These are phyloP conservation scores for Oryza longistaminata DNA, from an alignment of 176 grass and related monocot species.

Conservation along the genomic window DNA sequence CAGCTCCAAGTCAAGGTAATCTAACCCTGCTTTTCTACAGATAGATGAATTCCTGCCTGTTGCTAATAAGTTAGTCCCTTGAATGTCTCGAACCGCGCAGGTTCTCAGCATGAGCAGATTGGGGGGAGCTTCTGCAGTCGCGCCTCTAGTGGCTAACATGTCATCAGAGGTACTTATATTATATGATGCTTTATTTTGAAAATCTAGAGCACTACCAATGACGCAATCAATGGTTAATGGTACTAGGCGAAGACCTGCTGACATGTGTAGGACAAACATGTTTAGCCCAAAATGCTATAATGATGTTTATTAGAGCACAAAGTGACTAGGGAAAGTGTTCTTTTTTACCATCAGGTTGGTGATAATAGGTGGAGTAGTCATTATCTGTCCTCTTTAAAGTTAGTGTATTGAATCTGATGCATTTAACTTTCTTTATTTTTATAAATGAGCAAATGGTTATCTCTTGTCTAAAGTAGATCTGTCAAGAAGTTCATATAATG, in stretches of 20 bases:
- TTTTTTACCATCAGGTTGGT: slow-evolving; percentile 40
- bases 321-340: slow-evolving; percentile 9
- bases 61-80: neutral
- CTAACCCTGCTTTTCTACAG: slow-evolving; percentile 23
- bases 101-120: slow-evolving; percentile 96
- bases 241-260: slow-evolving; percentile 9
- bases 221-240: neutral
- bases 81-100: slow-evolving; percentile 36
- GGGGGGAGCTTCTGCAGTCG: slow-evolving; percentile 76
- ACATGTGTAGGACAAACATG: slow-evolving; percentile 19
- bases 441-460: slow-evolving; percentile 32
- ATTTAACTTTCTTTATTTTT: slow-evolving; percentile 32
- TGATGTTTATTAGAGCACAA: slow-evolving; percentile 21
- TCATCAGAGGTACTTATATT: slow-evolving; percentile 68
- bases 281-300: slow-evolving; percentile 31
- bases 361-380: slow-evolving; percentile 34
- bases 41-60: neutral
- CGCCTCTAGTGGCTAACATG: slow-evolving; percentile 66
- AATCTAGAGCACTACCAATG: slow-evolving; percentile 4
- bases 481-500: slow-evolving; percentile 15
- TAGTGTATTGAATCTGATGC: slow-evolving; percentile 30
- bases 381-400: slow-evolving; percentile 40
- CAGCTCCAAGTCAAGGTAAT: slow-evolving; percentile 98
- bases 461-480: slow-evolving; percentile 33
- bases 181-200: slow-evolving; percentile 26